Conservation (phyloP, 2,329 filamentous ascomycete genomes). For the Aspergillus calidoustus region DNA sequence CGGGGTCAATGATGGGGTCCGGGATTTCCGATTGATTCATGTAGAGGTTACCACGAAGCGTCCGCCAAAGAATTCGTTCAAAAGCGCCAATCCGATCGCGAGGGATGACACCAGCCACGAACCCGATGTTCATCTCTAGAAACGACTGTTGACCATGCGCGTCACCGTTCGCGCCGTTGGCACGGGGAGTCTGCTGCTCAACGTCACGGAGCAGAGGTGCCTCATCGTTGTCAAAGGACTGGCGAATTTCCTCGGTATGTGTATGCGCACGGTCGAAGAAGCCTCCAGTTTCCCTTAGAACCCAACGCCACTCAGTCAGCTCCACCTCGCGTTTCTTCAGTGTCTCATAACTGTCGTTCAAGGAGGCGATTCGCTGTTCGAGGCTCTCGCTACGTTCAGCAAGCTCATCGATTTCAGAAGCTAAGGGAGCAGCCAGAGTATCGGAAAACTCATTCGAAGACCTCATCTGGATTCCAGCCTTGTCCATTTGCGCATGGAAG, state of each 20-base stretch:
- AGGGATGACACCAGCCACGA: constrained; percentile 93
- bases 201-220: constrained; percentile 91
- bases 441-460: constrained; percentile 91
- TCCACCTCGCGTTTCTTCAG: constrained; percentile 97
- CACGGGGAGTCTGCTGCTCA: constrained; percentile 71
- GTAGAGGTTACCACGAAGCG: constrained; percentile 94
- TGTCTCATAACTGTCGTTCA: constrained; percentile 98
- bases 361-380: constrained; percentile 84
- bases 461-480: constrained; percentile 80
- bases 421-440: constrained; percentile 82
- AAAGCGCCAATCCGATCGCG: constrained; percentile 93
- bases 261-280: constrained; percentile 97
- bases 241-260: constrained; percentile 93
- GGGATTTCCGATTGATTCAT: constrained; percentile 99
- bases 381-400: constrained; percentile 89
- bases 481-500: constrained; percentile 95
- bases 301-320: constrained; percentile 97
- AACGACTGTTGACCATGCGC: constrained; percentile 79
- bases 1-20: constrained; percentile 87
- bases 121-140: constrained; percentile 98
- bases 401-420: constrained; percentile 94
- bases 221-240: constrained; percentile 84
- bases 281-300: constrained; percentile 90
- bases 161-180: constrained; percentile 62
- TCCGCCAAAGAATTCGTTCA: constrained; percentile 96